These are phyloP conservation scores for Pueraria montana DNA, from an alignment of 306 rosid genomes.

Conservation along the genomic window DNA sequence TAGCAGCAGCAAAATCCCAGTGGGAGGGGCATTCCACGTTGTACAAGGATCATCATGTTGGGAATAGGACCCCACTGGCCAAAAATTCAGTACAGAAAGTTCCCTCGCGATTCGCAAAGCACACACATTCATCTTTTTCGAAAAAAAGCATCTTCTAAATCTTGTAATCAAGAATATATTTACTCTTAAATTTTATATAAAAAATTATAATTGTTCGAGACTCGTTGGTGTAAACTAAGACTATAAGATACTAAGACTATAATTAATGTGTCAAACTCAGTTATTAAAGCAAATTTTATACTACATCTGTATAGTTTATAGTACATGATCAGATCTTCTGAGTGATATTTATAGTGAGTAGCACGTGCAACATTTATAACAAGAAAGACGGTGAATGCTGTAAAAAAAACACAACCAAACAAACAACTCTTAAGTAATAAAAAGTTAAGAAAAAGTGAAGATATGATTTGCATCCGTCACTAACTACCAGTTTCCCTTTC, in stretches of 20 bases:
- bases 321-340: not conserved
- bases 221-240: not conserved
- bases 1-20: not conserved
- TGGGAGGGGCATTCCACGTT: not conserved
- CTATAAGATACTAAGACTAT: no score
- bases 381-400: not conserved
- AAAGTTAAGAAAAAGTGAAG: not conserved
- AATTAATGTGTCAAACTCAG: not conserved
- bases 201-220: not conserved
- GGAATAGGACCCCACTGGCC: not conserved
- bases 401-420: not conserved
- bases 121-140: not conserved
- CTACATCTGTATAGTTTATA: no score
- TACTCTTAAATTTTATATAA: not conserved
- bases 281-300: not conserved
- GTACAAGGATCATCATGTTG: not conserved
- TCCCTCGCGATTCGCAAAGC: not conserved
- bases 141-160: not conserved
- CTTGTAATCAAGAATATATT: not conserved
- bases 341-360: not conserved
- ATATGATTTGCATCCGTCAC: not conserved
- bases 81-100: not conserved
- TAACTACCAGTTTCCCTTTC: not conserved
- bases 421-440: not conserved
- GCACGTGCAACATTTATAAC: constrained; percentile 1